Conservation (phyloP, 1,139 yeast genomes). For the Blastobotrys arbuscula region DNA sequence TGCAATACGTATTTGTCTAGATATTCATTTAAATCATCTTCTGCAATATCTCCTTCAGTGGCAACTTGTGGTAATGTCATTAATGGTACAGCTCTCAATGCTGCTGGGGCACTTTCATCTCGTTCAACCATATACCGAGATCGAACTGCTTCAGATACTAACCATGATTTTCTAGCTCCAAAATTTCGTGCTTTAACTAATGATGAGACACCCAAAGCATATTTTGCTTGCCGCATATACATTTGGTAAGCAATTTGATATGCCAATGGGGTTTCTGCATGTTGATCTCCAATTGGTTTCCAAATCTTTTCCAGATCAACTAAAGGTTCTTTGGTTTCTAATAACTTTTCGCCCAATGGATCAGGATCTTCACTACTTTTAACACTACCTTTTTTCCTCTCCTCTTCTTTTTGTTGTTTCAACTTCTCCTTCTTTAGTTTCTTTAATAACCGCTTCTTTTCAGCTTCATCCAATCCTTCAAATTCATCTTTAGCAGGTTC, state of each 20-base stretch:
- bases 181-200: constrained; percentile 35
- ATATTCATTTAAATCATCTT: constrained; percentile 22
- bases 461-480: constrained; percentile 30
- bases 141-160: constrained; percentile 27
- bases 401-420: constrained; percentile 36
- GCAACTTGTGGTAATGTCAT: constrained; percentile 29
- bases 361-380: constrained; percentile 39
- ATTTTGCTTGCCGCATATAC: constrained; percentile 41
- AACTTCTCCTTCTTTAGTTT: constrained; percentile 40
- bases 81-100: constrained; percentile 30
- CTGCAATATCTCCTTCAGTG: constrained; percentile 25
- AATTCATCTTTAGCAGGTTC: constrained; percentile 13
- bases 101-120: constrained; percentile 28
- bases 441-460: constrained; percentile 33
- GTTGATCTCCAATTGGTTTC: constrained; percentile 33
- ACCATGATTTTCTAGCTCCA: constrained; percentile 29
- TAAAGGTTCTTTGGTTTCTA: constrained; percentile 38
- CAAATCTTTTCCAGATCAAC: constrained; percentile 37
- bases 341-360: constrained; percentile 39
- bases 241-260: constrained; percentile 42
- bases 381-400: constrained; percentile 37
- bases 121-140: constrained; percentile 26
- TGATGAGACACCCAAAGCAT: constrained; percentile 43
- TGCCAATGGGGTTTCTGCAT: constrained; percentile 31
- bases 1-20: constrained; percentile 25